A percentile compares a stretch with the other conserved stretches of the same genome.
Evolutionary conservation across 2,329 filamentous ascomycete genomes (phyloP).

Genomic region (Gliomastix tumulicola): DNA sequence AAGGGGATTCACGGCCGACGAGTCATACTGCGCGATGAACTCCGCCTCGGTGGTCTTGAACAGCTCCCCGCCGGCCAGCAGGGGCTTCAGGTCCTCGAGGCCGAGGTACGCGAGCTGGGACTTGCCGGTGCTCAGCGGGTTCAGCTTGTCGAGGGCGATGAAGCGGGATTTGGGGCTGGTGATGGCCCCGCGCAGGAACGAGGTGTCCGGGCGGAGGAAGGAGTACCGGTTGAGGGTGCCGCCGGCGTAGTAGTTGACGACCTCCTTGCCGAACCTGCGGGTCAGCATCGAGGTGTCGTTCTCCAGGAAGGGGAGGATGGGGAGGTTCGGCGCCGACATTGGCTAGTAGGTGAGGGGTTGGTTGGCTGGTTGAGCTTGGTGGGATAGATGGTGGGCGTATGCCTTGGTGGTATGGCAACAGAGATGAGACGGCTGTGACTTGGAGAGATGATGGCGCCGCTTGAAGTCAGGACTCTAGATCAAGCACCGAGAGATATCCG

Average conservation of each 20-base stretch:
- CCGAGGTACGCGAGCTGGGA: constrained; percentile 60
- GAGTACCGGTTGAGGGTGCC: constrained; percentile 72
- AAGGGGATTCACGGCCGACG: constrained; percentile 56
- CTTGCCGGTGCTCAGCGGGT: constrained; percentile 56
- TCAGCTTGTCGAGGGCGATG: constrained; percentile 71
- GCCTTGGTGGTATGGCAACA: no score
- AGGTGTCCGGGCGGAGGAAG: constrained; percentile 64
- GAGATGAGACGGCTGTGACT: no score
- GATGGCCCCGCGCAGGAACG: constrained; percentile 64
- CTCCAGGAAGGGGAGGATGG: constrained; percentile 35
- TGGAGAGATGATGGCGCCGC: no score
- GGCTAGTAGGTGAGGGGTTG: no score
- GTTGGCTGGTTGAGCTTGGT: no score
- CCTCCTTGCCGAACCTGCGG: constrained; percentile 70
- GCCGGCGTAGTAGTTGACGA: constrained; percentile 79
- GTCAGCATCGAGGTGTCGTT: constrained; percentile 61
- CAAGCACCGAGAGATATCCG: no score
- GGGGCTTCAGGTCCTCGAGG: constrained; percentile 59
- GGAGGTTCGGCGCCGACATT: no score
- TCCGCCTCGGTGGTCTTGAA: constrained; percentile 69
- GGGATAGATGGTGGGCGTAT: no score
- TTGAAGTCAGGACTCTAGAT: no score
- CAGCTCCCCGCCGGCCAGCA: constrained; percentile 66
- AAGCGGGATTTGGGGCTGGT: constrained; percentile 61
- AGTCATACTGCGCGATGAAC: constrained; percentile 67